phyloP scores from a whole-genome alignment of 768 basidiomycete genomes.

The Hydnomerulius pinastri region DNA sequence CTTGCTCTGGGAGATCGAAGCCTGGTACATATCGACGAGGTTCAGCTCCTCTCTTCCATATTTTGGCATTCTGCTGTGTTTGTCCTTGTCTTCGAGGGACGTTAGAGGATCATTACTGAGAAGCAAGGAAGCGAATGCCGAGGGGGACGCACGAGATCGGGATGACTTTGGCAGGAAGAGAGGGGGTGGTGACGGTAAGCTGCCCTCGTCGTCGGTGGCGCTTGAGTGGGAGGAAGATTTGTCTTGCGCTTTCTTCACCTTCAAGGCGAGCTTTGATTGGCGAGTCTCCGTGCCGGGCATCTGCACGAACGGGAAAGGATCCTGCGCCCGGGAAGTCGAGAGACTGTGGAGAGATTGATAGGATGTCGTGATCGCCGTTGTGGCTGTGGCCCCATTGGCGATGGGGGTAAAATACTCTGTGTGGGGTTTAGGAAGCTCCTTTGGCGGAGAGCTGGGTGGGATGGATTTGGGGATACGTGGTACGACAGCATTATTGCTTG shows the following conservation, averaged over 20 bases:
- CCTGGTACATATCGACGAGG: constrained; percentile 30
- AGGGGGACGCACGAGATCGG: constrained; percentile 72
- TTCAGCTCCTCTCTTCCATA: constrained; percentile 35
- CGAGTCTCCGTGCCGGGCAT: constrained; percentile 41
- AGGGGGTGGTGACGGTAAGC: constrained; percentile 43
- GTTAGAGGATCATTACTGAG: constrained; percentile 53
- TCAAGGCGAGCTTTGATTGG: constrained; percentile 76
- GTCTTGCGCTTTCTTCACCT: constrained; percentile 61
- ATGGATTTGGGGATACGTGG: constrained; percentile 26
- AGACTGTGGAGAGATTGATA: constrained; percentile 73
- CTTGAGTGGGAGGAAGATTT: constrained; percentile 38
- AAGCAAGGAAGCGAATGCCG: constrained; percentile 74
- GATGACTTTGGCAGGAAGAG: constrained; percentile 58
- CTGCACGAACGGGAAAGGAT: constrained; percentile 22
- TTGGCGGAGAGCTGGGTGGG: constrained; percentile 26
- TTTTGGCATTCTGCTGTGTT: constrained; percentile 29
- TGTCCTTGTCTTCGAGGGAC: constrained; percentile 38
- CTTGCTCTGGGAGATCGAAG: constrained; percentile 29
- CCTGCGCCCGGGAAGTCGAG: constrained; percentile 34
- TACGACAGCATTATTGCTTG: constrained; percentile 18
- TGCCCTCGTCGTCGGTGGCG: constrained; percentile 41
- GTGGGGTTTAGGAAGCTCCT: constrained; percentile 44
- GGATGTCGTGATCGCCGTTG: constrained; percentile 81
- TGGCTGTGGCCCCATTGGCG: constrained; percentile 80
- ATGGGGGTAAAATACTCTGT: constrained; percentile 79